A percentile compares a stretch with the other conserved stretches of the same genome.
Conservation (phyloP, 495 filamentous ascomycete species). For the Penicillium canariense region DNA sequence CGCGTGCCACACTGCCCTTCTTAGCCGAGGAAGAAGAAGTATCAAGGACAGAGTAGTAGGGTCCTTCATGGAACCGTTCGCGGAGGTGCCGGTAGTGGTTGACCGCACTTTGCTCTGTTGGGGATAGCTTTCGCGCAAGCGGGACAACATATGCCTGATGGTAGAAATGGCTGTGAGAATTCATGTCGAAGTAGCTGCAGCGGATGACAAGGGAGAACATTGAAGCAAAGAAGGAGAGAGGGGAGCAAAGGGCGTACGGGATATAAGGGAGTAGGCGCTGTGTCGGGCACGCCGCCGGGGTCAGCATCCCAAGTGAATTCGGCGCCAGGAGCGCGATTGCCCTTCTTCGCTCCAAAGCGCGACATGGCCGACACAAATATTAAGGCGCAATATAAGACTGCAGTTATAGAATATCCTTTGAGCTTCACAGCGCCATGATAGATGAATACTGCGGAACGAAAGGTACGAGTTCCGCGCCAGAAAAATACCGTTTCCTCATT, state of each 20-base stretch:
- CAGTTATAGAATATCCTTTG: background rate
- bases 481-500: conserved; percentile 15
- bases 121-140: conserved; percentile 29
- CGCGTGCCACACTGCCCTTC: conserved; percentile 37
- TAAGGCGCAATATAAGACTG: background rate
- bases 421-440: conserved; percentile 15
- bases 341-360: conserved; percentile 41
- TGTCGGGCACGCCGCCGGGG: conserved; percentile 38
- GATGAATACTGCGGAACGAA: background rate
- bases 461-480: conserved; percentile 4
- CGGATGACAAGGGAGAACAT: background rate
- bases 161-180: background rate
- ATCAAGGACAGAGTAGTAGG: conserved; percentile 56
- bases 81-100: conserved; percentile 49
- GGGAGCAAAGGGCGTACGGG: conserved; percentile 32
- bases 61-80: conserved; percentile 53
- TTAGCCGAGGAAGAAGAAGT: conserved; percentile 42
- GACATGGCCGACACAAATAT: conserved; percentile 28
- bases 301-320: conserved; percentile 45
- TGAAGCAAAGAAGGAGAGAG: background rate
- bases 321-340: conserved; percentile 38
- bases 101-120: conserved; percentile 39
- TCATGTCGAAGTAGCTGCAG: background rate
- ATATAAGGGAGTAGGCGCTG: conserved; percentile 43
- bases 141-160: conserved; percentile 41